These are phyloP conservation scores for Fraxinus sp. DNA, from an alignment of 305 asterid species.

Conservation along the genomic window DNA sequence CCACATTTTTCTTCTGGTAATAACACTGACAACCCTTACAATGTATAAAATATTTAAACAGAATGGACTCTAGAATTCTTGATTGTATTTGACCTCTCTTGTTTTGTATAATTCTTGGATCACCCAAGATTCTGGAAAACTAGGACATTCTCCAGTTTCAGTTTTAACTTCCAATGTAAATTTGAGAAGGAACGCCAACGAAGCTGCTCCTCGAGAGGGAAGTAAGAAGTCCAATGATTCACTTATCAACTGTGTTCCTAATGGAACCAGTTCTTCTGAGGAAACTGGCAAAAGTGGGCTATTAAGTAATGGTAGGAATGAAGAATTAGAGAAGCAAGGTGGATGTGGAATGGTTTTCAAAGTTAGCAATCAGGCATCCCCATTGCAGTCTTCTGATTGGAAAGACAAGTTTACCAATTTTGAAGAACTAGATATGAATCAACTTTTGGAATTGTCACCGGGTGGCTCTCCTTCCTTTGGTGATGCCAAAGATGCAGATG, in stretches of 20 bases:
- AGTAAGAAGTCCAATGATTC: conserved; percentile 20
- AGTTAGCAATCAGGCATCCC: not conserved
- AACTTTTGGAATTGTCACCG: conserved; percentile 46
- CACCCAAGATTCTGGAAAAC: conserved; percentile 24
- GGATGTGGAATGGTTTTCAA: not conserved
- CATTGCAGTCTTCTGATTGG: not conserved
- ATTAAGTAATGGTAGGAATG: conserved; percentile 1
- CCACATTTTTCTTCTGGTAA: conserved; percentile 55
- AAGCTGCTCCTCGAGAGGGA: conserved; percentile 21
- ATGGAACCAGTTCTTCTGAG: conserved; percentile 25
- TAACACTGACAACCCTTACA: not conserved
- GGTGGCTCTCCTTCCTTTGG: conserved; percentile 56
- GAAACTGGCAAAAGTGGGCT: not conserved
- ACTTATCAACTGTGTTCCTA: conserved; percentile 12
- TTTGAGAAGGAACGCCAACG: conserved; percentile 18
- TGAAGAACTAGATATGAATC: conserved; percentile 45
- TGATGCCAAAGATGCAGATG: conserved; percentile 30
- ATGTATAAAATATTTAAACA: not conserved
- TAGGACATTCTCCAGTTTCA: conserved; percentile 9
- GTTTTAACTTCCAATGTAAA: conserved; percentile 24
- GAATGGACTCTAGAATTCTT: not conserved
- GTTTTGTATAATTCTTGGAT: not conserved
- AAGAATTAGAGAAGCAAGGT: not conserved
- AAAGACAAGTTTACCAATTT: conserved; percentile 10
- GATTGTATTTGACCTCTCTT: not conserved